Percentiles rank a stretch among this genome's conserved stretches.
These are phyloP conservation scores for Pestalotiopsis sp. DNA, from an alignment of 2,329 filamentous ascomycete species.

Conservation along the genomic window DNA sequence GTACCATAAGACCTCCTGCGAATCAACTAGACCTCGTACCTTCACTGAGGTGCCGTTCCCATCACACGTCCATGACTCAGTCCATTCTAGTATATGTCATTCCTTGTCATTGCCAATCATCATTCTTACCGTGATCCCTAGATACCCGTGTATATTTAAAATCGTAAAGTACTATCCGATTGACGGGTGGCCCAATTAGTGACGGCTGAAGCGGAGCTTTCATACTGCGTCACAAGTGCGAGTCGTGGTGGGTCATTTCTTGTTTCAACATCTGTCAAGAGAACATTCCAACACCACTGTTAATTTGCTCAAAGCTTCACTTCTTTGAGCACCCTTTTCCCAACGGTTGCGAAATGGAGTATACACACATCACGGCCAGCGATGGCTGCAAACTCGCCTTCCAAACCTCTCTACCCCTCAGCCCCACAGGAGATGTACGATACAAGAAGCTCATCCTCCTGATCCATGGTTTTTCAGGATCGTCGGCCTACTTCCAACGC, in stretches of 20 bases:
- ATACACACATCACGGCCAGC: constrained; percentile 29
- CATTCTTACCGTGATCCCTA: neutral
- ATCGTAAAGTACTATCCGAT: neutral
- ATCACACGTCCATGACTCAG: neutral
- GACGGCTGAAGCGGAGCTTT: constrained; percentile 3
- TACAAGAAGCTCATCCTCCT: constrained; percentile 34
- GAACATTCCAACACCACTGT: neutral
- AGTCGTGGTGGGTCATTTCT: neutral
- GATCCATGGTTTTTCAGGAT: constrained; percentile 44
- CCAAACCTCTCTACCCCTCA: constrained; percentile 35
- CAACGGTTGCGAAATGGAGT: constrained; percentile 27
- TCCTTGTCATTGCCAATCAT: neutral
- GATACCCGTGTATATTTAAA: neutral
- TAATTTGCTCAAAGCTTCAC: neutral
- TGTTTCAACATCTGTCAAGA: neutral
- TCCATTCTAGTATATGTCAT: neutral
- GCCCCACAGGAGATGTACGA: constrained; percentile 9
- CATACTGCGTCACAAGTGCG: neutral
- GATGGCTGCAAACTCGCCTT: constrained; percentile 38
- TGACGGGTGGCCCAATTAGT: neutral
- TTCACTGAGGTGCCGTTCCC: neutral
- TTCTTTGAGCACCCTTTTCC: neutral
- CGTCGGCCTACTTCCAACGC: constrained; percentile 39
- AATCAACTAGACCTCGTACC: neutral
- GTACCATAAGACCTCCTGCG: neutral